Conservation (phyloP, 441 rosid species). For the Erysimum cheiri region DNA sequence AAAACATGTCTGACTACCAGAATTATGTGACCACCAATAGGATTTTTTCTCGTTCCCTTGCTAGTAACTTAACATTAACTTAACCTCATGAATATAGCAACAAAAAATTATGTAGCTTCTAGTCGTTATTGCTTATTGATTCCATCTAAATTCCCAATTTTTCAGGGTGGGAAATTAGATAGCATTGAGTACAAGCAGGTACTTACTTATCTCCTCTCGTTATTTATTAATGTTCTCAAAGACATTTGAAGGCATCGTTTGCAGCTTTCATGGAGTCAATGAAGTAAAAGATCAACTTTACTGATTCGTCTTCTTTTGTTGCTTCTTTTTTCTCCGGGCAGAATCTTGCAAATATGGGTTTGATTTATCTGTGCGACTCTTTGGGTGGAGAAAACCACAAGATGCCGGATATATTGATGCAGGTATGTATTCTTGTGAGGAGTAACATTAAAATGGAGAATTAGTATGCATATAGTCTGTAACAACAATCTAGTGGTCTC, state of each 20-base stretch:
- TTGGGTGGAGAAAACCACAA: conserved; percentile 61
- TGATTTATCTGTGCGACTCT: conserved; percentile 68
- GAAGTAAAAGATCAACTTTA: not conserved
- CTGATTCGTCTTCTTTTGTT: conserved; percentile 21
- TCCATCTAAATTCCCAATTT: conserved; percentile 28
- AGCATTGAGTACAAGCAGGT: conserved; percentile 94
- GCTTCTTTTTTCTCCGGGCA: conserved; percentile 38
- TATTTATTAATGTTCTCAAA: not conserved
- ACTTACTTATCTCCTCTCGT: conserved; percentile 9
- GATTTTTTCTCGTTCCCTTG: conserved; percentile 1
- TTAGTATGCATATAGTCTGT: not conserved
- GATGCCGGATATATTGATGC: conserved; percentile 63
- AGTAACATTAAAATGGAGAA: conserved; percentile 9
- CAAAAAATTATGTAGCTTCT: conserved; percentile 1
- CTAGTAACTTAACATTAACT: not conserved
- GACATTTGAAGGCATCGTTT: conserved; percentile 8
- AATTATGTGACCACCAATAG: not conserved
- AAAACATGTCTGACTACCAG: conserved; percentile 11
- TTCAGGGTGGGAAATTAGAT: conserved; percentile 85
- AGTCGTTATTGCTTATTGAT: conserved; percentile 33
- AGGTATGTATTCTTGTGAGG: conserved; percentile 54
- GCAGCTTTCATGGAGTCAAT: conserved; percentile 3
- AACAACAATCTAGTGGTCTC: conserved; percentile 8
- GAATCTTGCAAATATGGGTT: conserved; percentile 82
- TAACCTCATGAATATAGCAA: conserved; percentile 1